Percentiles rank a stretch among this genome's conserved stretches.
phyloP scores from a whole-genome alignment of 257 asterid species.

The Solanum tarijense region DNA sequence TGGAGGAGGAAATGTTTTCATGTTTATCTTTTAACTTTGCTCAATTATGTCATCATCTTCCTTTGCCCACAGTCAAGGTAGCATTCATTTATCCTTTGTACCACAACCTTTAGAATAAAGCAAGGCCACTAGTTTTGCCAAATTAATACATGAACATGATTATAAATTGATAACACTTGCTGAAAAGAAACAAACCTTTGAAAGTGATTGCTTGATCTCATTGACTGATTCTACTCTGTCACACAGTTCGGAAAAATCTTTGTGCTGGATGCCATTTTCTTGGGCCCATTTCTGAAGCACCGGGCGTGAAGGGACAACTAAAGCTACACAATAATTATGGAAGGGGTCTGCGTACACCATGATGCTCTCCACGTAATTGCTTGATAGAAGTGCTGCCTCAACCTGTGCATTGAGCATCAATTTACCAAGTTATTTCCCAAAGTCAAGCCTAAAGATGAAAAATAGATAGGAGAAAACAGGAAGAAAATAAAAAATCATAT shows the following conservation, averaged over 20 bases:
- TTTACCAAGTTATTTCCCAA: neutral
- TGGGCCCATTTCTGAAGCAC: slow-evolving; percentile 78
- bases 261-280: slow-evolving; percentile 48
- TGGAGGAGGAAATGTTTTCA: neutral
- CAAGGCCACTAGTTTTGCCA: neutral
- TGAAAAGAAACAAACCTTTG: slow-evolving; percentile 40
- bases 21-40: neutral
- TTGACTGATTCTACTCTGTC: slow-evolving; percentile 49
- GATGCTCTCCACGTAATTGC: slow-evolving; percentile 53
- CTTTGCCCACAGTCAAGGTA: neutral
- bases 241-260: slow-evolving; percentile 54
- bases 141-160: neutral
- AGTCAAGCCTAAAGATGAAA: neutral
- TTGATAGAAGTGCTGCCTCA: slow-evolving; percentile 69
- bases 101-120: neutral
- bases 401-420: slow-evolving; percentile 25
- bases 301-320: slow-evolving; percentile 59
- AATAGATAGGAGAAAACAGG: neutral
- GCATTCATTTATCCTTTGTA: neutral
- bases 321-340: slow-evolving; percentile 73
- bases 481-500: neutral
- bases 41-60: neutral
- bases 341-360: slow-evolving; percentile 80
- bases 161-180: neutral
- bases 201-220: slow-evolving; percentile 66